Conservation (phyloP, 192 early-diverging fungal genomes). For the Pilaira anomala region DNA sequence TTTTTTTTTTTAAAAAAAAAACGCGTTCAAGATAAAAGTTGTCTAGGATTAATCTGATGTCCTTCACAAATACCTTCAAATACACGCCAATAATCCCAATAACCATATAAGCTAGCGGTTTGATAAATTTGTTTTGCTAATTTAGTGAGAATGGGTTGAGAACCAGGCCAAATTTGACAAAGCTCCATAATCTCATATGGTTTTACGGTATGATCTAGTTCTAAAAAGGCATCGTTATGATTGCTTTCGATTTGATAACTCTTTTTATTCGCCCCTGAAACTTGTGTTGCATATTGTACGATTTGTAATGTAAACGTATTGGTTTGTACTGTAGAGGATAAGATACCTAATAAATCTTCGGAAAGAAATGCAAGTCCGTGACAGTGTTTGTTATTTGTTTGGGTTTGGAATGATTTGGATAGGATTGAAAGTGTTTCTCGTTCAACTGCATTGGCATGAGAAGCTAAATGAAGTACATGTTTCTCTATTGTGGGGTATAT, state of each 20-base stretch:
- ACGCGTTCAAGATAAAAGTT: slow-evolving; percentile 3
- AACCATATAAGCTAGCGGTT: slow-evolving; percentile 23
- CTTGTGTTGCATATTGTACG: not conserved
- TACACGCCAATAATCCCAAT: slow-evolving; percentile 24
- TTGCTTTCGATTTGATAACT: not conserved
- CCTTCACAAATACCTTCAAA: slow-evolving; percentile 25
- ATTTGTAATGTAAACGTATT: slow-evolving; percentile 10
- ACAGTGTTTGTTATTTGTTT: not conserved
- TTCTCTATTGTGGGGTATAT: slow-evolving; percentile 19
- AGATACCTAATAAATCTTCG: not conserved
- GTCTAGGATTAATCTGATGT: slow-evolving; percentile 18
- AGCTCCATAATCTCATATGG: slow-evolving; percentile 15
- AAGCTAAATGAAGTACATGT: slow-evolving; percentile 16
- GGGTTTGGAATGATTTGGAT: not conserved
- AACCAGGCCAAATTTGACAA: slow-evolving; percentile 20
- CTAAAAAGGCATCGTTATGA: not conserved
- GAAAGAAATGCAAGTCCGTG: not conserved
- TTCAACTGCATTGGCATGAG: not conserved
- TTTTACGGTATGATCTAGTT: not conserved
- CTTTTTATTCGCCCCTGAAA: not conserved
- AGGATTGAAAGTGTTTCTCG: slow-evolving; percentile 1
- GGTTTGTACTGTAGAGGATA: not conserved
- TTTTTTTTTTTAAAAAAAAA: too few relatives aligned
- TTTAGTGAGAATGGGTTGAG: not conserved
- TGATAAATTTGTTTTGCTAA: slow-evolving; percentile 15